Evolutionary conservation across 768 basidiomycete genomes (phyloP).

Genomic region (Pluteus cervinus): DNA sequence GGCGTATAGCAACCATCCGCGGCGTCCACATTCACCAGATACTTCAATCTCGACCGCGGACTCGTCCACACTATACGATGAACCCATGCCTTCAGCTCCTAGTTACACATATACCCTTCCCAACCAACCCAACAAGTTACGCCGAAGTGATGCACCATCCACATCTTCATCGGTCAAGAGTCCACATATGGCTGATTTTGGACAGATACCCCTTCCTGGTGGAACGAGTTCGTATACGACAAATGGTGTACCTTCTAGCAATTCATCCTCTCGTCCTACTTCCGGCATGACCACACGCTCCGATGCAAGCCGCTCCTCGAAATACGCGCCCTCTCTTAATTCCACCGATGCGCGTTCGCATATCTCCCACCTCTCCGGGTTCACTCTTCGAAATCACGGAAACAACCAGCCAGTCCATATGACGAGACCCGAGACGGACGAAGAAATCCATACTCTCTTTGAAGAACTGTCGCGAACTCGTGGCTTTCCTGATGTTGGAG

Average conservation of each 20-base stretch:
- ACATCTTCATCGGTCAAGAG: slow-evolving; percentile 43
- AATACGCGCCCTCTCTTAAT: slow-evolving; percentile 53
- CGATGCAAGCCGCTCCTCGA: slow-evolving; percentile 53
- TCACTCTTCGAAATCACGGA: slow-evolving; percentile 48
- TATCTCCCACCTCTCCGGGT: slow-evolving; percentile 43
- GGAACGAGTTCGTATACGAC: too few species aligned
- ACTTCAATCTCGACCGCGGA: slow-evolving; percentile 48
- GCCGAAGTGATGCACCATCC: slow-evolving; percentile 53
- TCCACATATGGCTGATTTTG: slow-evolving; percentile 50
- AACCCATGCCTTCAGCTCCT: slow-evolving; percentile 31
- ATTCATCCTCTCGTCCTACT: slow-evolving; percentile 40
- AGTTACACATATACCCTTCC: slow-evolving; percentile 17
- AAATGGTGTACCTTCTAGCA: slow-evolving; percentile 18
- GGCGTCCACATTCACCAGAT: slow-evolving; percentile 45
- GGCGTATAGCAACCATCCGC: slow-evolving; percentile 33
- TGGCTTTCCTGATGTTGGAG: slow-evolving; percentile 53
- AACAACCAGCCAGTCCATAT: slow-evolving; percentile 56
- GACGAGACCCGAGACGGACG: slow-evolving; percentile 68
- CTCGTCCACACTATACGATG: slow-evolving; percentile 54
- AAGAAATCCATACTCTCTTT: slow-evolving; percentile 78
- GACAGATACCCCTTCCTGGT: slow-evolving; percentile 25
- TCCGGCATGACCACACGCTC: slow-evolving; percentile 50
- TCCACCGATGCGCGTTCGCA: slow-evolving; percentile 37
- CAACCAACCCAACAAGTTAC: slow-evolving; percentile 32
- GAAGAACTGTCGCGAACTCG: slow-evolving; percentile 69